Evolutionary conservation across 2,329 filamentous ascomycete species (phyloP), one percentile per base, ranked within the genome.

Genomic region (Colletotrichum liriopes): DNA sequence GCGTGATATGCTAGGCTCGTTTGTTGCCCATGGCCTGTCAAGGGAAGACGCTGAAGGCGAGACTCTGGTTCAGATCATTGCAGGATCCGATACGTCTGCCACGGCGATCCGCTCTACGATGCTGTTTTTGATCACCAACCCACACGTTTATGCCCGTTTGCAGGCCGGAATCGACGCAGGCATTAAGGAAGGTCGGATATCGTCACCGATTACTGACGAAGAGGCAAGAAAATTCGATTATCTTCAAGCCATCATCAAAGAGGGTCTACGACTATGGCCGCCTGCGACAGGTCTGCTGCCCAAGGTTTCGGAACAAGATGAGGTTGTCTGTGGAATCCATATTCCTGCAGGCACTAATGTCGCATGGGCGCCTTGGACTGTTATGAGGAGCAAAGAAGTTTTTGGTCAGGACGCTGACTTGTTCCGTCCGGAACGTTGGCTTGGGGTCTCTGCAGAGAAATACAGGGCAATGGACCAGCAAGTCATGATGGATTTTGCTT

Each of bases 1-100:
- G 54, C 75, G 76, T 20, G 81, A 82, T 65, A 83, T 83, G 78
- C 76, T 82, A 20, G 81, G 81, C 32, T 82, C 80, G 1, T 82
- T 83, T 64, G 75, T 82, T 37, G 74, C 76, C 2, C 79, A 83
- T 60, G 82, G 82, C n/a, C 74, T 83, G 29, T 77, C 74, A 18
- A 78, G 76, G 56, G 74, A 76, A 26, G 78, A 82, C 60, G 79
- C 79, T 62, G 80, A 86, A 45, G 85, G 87, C 71, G 83, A 83
- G 71, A 75, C 81, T 0, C 76, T 82, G 14, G 76, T 80, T 56
- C 78, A 82, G 67, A 80, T 81, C 52, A 39, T 88, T 5, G 89
- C 88, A 5, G 89, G 89, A 6, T 88, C 87, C 0, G 89, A 91
- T 71, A 90, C 87, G 11, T 89, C 88, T 0, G 87, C 89, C 0